Evolutionary conservation across 2,329 filamentous ascomycete genomes (phyloP), one percentile per base, ranked within the genome.

Genomic region (Stachybotrys elegans): DNA sequence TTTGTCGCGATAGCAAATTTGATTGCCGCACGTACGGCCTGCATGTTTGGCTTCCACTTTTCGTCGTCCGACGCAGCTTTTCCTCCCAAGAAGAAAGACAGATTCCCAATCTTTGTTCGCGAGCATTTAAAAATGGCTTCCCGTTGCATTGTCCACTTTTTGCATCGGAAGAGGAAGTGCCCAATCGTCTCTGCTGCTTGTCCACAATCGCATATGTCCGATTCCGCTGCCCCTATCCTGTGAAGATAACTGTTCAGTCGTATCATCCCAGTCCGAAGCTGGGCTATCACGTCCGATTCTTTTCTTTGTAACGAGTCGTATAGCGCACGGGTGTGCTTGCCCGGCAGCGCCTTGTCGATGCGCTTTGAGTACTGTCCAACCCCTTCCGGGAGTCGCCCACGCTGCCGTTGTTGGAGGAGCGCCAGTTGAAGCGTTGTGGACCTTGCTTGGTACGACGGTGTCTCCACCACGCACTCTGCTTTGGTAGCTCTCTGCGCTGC

Each of bases 1-100:
- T 50, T 51, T 53, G 45, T 61, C 35, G 49, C 52, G 42, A 59
- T 57, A 13, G 56, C 49, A 51, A 61, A 61, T 42, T 47, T 50
- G 52, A 63, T 57, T 41, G 51, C 55, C 38, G 54, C 52, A 37
- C 50, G 53, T 35, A 61, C 55, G 43, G 54, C 53, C 45, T 55
- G 47, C 42, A 61, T 48, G 42, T 61, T 54, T 47, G 55, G 58
- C 39, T 40, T 54, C 59, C 52, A 63, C 22, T 52, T 50, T 41
- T 48, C 46, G 37, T 53, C 42, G 42, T 51, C 48, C 39, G 36
- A 43, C 20, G 25, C 45, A 37, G 40, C 53, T 31, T 57, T 61
- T 43, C 52, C 49, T 47, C 49, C 47, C 9, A 49, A 40, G 38
- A 38, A 51, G 41, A 51, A 51, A 17, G 44, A 49, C 3, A 49